Evolutionary conservation across 2,329 filamentous ascomycete species (phyloP), one percentile per base, ranked within the genome.

Genomic region (Colletotrichum graminicola): DNA sequence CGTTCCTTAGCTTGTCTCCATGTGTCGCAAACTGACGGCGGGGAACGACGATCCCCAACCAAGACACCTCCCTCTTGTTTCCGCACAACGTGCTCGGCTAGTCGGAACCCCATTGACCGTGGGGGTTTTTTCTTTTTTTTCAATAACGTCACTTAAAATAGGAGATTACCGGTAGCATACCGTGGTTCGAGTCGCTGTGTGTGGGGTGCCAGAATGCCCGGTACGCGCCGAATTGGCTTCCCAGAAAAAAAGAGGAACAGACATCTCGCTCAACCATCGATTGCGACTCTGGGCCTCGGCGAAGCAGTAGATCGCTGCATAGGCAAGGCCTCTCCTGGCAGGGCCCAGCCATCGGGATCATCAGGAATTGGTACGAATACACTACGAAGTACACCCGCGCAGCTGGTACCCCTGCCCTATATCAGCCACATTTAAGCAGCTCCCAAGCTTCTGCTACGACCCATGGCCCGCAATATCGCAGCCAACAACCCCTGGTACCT

Each of bases 371-470:
- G 41, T 6, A 5, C 12, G 39, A 5, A 41, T n/a, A 45, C 43
- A 45, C 43, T 4, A 29, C 29, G 29, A 29, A 29, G 29, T 8
- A 23, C 64, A 68, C 59, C 54, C 36, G 60, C 59, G 54, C 65
- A n/a, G 54, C 26, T 23, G 59, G 34, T 1, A 68, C 32, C 68
- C 68, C 65, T 60, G 65, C 41, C 63, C 68, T 68, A 71, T 71
- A 71, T 64, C 65, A 68, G 68, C 54, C 68, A 47, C 65, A 43
- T 39, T 16, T 64, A 68, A 71, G 59, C 59, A 68, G 54, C 32
- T 32, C 65, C 68, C 65, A 63, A 68, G 65, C 68, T 68, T 71
- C 68, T 60, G 68, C 59, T 63, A 41, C 45, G 67, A 59, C 68
- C 64, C 59, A 60, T 71, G 59, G 39, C 64, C 68, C 43, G 59